Evolutionary conservation across 768 basidiomycete genomes (phyloP).

Genomic region (Terana coerulea): DNA sequence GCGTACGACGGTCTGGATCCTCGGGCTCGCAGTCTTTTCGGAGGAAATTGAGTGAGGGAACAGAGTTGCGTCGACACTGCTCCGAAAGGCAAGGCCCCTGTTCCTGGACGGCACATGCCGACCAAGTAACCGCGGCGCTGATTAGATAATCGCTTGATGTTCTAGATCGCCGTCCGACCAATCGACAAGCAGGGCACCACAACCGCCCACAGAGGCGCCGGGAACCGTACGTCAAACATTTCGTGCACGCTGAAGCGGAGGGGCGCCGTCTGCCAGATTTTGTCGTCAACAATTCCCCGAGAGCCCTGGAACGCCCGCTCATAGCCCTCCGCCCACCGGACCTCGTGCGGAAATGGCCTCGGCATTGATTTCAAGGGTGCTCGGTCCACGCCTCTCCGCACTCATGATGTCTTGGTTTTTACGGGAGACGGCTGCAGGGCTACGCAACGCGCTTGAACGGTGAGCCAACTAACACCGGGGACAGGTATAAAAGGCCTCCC

Average conservation of each 20-base stretch:
- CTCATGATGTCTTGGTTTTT: conserved; percentile 1
- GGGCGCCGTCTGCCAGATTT: conserved; percentile 3
- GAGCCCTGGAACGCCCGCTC: background rate
- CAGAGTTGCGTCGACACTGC: background rate
- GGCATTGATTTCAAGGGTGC: conserved; percentile 1
- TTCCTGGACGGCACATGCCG: conserved; percentile 8
- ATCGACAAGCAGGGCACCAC: conserved; percentile 7
- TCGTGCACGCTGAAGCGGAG: background rate
- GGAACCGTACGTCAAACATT: conserved; percentile 4
- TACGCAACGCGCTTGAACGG: background rate
- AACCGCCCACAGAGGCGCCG: background rate
- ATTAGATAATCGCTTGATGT: conserved; percentile 12
- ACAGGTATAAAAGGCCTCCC: conserved; percentile 20
- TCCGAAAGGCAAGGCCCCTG: conserved; percentile 13
- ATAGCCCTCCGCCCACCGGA: background rate
- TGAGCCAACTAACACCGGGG: background rate
- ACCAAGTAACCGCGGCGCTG: background rate
- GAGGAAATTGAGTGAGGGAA: background rate
- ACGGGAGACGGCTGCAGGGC: background rate
- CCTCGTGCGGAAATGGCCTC: background rate
- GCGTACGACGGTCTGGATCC: background rate
- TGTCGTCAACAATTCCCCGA: background rate
- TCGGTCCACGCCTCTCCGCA: conserved; percentile 1
- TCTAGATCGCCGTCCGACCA: conserved; percentile 9
- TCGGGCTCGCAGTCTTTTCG: background rate